Percentiles rank a stretch among this genome's conserved stretches.
Evolutionary conservation across 1,139 yeast genomes (phyloP).

Genomic region (Scheffersomyces titani): DNA sequence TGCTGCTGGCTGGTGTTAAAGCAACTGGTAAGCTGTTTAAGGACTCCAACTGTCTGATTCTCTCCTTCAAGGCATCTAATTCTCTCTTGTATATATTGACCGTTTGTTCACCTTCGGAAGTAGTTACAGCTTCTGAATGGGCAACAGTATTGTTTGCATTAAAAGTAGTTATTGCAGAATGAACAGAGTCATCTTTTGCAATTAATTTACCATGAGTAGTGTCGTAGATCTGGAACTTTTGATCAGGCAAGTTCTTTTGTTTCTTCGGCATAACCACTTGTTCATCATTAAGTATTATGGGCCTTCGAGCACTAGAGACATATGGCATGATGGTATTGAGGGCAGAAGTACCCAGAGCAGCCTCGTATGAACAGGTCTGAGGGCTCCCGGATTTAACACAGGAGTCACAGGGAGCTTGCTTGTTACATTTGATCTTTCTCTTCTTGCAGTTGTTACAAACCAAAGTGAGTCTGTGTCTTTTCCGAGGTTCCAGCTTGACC

Average conservation of each 20-base stretch:
- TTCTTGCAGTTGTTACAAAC: constrained; percentile 11
- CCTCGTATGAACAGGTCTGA: neutral
- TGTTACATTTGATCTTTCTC: constrained; percentile 11
- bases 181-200: neutral
- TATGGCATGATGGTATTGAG: constrained; percentile 5
- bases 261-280: neutral
- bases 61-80: constrained; percentile 2
- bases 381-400: constrained; percentile 1
- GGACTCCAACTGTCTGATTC: constrained; percentile 3
- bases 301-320: constrained; percentile 11
- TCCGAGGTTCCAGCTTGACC: constrained; percentile 1
- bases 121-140: neutral
- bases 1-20: neutral
- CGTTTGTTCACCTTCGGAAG: neutral
- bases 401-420: constrained; percentile 9
- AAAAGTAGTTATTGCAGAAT: neutral
- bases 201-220: neutral
- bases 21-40: neutral
- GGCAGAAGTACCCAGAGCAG: neutral
- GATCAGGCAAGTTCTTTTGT: neutral
- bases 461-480: constrained; percentile 9
- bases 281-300: constrained; percentile 3
- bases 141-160: neutral
- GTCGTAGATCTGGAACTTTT: neutral
- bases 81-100: neutral